A percentile compares a stretch with the other conserved stretches of the same genome.
Evolutionary conservation across 2,329 filamentous ascomycete species (phyloP).

Genomic region (Fusarium cyanostomum): DNA sequence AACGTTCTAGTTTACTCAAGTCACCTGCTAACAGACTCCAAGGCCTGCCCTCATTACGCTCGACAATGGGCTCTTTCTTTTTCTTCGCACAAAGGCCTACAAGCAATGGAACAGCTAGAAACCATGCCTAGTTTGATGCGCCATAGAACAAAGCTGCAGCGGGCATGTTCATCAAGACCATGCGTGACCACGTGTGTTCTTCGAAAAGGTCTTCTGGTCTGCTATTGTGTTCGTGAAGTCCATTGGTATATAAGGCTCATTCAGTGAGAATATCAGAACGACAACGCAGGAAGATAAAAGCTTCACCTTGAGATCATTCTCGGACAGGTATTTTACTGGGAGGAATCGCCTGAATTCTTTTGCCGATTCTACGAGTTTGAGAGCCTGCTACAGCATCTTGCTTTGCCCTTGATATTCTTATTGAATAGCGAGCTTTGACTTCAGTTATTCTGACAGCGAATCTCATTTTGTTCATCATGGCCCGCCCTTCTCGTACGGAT

Average conservation of each 20-base stretch:
- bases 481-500: background rate
- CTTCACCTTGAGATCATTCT: background rate
- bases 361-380: background rate
- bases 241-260: slow-evolving; percentile 17
- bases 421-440: slow-evolving; percentile 4
- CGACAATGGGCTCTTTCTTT: background rate
- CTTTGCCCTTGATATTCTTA: slow-evolving; percentile 1
- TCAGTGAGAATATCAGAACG: background rate
- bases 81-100: slow-evolving; percentile 16
- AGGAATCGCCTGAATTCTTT: background rate
- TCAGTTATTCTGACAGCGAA: background rate
- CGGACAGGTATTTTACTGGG: background rate
- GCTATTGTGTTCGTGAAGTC: background rate
- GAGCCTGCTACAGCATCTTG: background rate
- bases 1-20: background rate
- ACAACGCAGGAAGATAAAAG: background rate
- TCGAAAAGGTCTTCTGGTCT: background rate
- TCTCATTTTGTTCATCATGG: slow-evolving; percentile 13
- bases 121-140: background rate
- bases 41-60: background rate
- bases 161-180: slow-evolving; percentile 13
- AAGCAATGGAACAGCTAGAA: background rate
- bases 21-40: slow-evolving; percentile 13
- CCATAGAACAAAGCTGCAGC: background rate
- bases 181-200: background rate